Percentiles rank a stretch among this genome's conserved stretches.
phyloP scores from a whole-genome alignment of 306 rosid genomes.

The Corylus americana region DNA sequence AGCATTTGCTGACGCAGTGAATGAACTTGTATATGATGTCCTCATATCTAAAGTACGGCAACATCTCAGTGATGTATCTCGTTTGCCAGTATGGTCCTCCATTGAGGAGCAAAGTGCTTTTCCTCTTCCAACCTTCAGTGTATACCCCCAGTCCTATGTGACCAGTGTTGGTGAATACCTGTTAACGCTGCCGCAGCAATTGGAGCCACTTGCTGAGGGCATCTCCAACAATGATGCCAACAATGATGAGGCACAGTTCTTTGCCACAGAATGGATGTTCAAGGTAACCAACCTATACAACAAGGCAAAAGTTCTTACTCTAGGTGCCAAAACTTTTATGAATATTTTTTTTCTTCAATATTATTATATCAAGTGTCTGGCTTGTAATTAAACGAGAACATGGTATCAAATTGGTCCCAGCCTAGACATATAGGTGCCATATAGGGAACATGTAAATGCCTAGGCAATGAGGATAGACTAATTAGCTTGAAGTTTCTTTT shows the following conservation, averaged over 20 bases:
- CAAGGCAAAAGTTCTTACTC: constrained; percentile 4
- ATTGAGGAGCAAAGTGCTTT: constrained; percentile 86
- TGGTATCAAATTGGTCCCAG: constrained; percentile 21
- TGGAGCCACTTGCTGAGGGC: constrained; percentile 99
- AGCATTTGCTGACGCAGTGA: constrained; percentile 85
- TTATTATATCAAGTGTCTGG: constrained; percentile 20
- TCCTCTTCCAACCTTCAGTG: constrained; percentile 89
- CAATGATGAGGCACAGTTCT: constrained; percentile 94
- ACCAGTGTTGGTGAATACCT: constrained; percentile 94
- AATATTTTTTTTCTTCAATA: not conserved
- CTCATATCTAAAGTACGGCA: constrained; percentile 98
- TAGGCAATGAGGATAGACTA: constrained; percentile 11
- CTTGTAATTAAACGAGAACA: constrained; percentile 13
- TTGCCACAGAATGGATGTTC: constrained; percentile 99
- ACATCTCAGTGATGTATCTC: constrained; percentile 87
- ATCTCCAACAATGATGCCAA: constrained; percentile 68
- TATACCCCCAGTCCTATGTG: constrained; percentile 88
- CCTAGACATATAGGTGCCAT: constrained; percentile 3
- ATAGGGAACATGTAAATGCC: not conserved
- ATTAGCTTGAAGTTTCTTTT: constrained; percentile 7
- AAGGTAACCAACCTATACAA: constrained; percentile 54
- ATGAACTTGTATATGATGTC: constrained; percentile 95
- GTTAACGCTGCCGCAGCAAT: constrained; percentile 93
- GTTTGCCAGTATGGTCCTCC: constrained; percentile 83
- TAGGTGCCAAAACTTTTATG: constrained; percentile 11